Evolutionary conservation across 495 filamentous ascomycete genomes (phyloP).

Genomic region (Penicillium psychrofluorescens): DNA sequence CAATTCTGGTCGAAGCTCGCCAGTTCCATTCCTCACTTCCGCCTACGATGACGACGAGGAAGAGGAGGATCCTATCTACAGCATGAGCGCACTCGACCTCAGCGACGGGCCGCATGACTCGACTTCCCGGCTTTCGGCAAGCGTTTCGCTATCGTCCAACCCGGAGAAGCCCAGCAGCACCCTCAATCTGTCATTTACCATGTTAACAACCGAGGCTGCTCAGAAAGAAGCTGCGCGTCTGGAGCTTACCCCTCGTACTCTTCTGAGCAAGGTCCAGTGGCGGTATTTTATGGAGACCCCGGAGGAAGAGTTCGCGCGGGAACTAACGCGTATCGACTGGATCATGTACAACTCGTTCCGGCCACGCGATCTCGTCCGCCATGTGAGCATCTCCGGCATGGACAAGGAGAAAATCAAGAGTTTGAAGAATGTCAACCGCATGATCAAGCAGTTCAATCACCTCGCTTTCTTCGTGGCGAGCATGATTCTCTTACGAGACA

Average conservation of each 20-base stretch:
- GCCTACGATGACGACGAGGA: constrained; percentile 23
- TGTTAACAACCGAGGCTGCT: constrained; percentile 59
- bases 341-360: constrained; percentile 93
- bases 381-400: constrained; percentile 68
- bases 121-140: constrained; percentile 33
- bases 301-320: constrained; percentile 77
- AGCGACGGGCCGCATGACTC: constrained; percentile 33
- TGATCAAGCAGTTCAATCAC: constrained; percentile 96
- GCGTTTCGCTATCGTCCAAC: constrained; percentile 34
- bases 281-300: constrained; percentile 72
- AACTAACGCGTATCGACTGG: constrained; percentile 95
- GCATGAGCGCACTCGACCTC: constrained; percentile 36
- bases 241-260: constrained; percentile 49
- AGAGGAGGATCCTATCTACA: constrained; percentile 37
- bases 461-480: constrained; percentile 86
- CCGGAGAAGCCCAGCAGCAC: constrained; percentile 32
- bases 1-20: constrained; percentile 31
- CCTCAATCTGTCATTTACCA: constrained; percentile 38
- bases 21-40: constrained; percentile 28
- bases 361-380: constrained; percentile 86
- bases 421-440: constrained; percentile 80
- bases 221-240: constrained; percentile 64
- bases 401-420: constrained; percentile 70
- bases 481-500: constrained; percentile 87
- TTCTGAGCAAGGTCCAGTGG: constrained; percentile 73